phyloP scores from a whole-genome alignment of 345 rosid genomes.

The Brassica nigra region DNA sequence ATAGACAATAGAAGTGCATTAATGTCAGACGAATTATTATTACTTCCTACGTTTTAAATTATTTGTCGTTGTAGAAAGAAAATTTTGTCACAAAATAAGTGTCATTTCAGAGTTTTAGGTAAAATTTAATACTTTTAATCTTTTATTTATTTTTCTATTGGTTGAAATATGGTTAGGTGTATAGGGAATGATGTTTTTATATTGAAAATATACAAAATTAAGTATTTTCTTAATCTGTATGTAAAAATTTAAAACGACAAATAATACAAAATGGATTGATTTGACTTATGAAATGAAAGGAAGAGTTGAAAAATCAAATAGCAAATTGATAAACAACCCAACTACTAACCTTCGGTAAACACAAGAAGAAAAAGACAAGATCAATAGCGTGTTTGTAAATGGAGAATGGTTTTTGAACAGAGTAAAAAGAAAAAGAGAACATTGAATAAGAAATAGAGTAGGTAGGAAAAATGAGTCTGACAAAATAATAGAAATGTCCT shows the following conservation, averaged over 20 bases:
- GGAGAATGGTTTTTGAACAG: constrained; percentile 9
- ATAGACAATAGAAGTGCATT: not conserved
- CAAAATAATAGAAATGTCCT: not conserved
- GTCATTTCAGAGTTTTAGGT: too few species aligned
- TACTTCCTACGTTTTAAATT: too few species aligned
- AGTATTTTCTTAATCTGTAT: too few species aligned
- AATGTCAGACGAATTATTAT: not conserved
- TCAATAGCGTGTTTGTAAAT: constrained; percentile 8
- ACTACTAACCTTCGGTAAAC: not conserved
- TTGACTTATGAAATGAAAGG: not conserved
- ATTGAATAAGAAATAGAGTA: constrained; percentile 32
- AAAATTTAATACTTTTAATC: too few species aligned
- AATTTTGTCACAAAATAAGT: too few species aligned
- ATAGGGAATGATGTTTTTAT: too few species aligned
- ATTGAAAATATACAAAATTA: too few species aligned
- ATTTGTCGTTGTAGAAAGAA: too few species aligned
- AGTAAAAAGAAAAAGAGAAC: not conserved
- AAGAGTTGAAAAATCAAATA: not conserved
- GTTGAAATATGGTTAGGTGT: too few species aligned
- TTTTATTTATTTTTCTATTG: too few species aligned
- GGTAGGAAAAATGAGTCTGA: constrained; percentile 33
- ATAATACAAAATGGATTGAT: not conserved
- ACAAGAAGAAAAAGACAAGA: constrained; percentile 32
- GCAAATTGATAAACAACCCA: constrained; percentile 6
- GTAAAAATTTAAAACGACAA: too few species aligned